A percentile compares a stretch with the other conserved stretches of the same genome.
phyloP scores from a whole-genome alignment of 129 eudicot genomes.

The Pseudognaphalium luteoalbum region DNA sequence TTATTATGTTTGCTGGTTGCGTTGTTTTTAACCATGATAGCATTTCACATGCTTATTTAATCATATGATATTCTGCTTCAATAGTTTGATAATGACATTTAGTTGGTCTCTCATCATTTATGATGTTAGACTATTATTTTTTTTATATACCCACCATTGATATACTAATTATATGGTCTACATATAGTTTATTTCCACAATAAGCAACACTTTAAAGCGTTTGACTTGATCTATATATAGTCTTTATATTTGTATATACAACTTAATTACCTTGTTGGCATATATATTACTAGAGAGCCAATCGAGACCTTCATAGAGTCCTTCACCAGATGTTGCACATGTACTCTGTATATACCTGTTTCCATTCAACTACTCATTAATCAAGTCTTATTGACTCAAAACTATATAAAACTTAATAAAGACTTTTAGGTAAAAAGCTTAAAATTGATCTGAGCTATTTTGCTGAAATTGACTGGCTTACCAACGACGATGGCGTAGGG shows the following conservation, averaged over 20 bases:
- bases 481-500: conserved; percentile 65
- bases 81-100: neutral
- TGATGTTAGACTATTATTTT: neutral
- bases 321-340: conserved; percentile 72
- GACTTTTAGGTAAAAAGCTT: neutral
- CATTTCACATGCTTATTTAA: neutral
- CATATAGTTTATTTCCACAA: neutral
- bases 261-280: conserved; percentile 52
- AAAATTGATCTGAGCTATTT: neutral
- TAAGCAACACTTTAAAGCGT: neutral
- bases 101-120: neutral
- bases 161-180: neutral
- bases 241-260: neutral
- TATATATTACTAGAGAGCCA: conserved; percentile 64
- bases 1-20: neutral
- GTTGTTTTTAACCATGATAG: neutral
- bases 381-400: neutral
- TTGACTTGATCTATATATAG: neutral
- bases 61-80: neutral
- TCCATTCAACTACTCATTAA: neutral
- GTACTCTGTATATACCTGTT: conserved; percentile 72
- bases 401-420: neutral
- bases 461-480: conserved; percentile 6
- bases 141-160: neutral
- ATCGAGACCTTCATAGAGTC: conserved; percentile 76